phyloP scores from a whole-genome alignment of 2,329 filamentous ascomycete species.

The Xylariaceae sp. region DNA sequence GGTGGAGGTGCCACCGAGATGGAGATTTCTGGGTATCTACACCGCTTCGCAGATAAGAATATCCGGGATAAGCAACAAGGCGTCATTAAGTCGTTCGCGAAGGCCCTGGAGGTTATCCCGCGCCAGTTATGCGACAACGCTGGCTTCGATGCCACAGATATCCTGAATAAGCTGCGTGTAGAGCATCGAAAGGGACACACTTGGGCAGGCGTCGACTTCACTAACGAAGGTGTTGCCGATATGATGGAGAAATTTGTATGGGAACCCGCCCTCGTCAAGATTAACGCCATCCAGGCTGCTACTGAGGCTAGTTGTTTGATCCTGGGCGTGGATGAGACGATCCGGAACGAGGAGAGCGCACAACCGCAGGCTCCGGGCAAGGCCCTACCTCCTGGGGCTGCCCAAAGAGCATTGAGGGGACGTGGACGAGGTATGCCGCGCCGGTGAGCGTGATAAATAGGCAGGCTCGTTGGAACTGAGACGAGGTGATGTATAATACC shows the following conservation, averaged over 20 bases:
- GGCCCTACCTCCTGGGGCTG: slow-evolving; percentile 78
- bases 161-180: slow-evolving; percentile 93
- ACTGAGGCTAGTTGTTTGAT: slow-evolving; percentile 96
- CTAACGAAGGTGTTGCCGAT: slow-evolving; percentile 88
- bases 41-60: slow-evolving; percentile 90
- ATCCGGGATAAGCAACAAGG: slow-evolving; percentile 94
- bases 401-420: slow-evolving; percentile 85
- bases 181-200: slow-evolving; percentile 92
- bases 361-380: slow-evolving; percentile 81
- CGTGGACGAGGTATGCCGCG: slow-evolving; percentile 90
- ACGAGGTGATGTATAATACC: slow-evolving; percentile 29
- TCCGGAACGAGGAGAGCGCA: slow-evolving; percentile 94
- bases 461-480: not conserved
- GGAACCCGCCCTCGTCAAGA: slow-evolving; percentile 95
- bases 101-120: slow-evolving; percentile 95
- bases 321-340: slow-evolving; percentile 95
- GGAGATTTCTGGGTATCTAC: slow-evolving; percentile 93
- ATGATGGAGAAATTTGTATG: slow-evolving; percentile 97
- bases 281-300: slow-evolving; percentile 95
- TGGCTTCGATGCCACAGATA: slow-evolving; percentile 97
- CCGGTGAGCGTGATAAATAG: slow-evolving; percentile 54
- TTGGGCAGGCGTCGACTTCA: slow-evolving; percentile 97
- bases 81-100: slow-evolving; percentile 97
- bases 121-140: slow-evolving; percentile 98
- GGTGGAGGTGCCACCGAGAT: slow-evolving; percentile 96